phyloP scores from a whole-genome alignment of 768 basidiomycete species.

The Rhizopogon vesiculosus region DNA sequence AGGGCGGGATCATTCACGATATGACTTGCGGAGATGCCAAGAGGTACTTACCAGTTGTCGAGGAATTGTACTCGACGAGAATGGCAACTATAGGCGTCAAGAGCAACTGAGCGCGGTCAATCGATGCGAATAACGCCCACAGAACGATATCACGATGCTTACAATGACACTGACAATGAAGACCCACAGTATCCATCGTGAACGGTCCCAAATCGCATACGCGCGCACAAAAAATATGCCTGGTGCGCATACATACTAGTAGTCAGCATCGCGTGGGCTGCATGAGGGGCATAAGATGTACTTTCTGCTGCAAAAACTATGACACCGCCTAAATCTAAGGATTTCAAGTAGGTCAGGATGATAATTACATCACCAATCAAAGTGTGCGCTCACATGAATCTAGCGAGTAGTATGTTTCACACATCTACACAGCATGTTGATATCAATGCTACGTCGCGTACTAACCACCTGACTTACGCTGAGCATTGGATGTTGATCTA shows the following conservation, averaged over 20 bases:
- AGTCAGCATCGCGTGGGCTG: neutral
- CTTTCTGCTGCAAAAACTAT: neutral
- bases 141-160: neutral
- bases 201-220: conserved; percentile 2
- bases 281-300: neutral
- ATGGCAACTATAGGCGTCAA: neutral
- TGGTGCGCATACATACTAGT: neutral
- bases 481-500: neutral
- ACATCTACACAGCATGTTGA: neutral
- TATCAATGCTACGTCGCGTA: neutral
- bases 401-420: neutral
- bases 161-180: neutral
- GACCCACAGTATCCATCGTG: neutral
- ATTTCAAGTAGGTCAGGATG: neutral
- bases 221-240: conserved; percentile 2
- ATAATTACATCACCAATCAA: too few relatives aligned
- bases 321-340: neutral
- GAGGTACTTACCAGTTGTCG: neutral
- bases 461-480: neutral
- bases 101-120: neutral
- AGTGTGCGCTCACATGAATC: neutral
- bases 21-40: neutral
- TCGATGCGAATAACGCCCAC: neutral
- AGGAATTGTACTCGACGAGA: neutral
- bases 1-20: neutral